Percentiles rank a stretch among this genome's conserved stretches.
phyloP scores from a whole-genome alignment of 805 yeast species.

The Hanseniaspora nectarophila region DNA sequence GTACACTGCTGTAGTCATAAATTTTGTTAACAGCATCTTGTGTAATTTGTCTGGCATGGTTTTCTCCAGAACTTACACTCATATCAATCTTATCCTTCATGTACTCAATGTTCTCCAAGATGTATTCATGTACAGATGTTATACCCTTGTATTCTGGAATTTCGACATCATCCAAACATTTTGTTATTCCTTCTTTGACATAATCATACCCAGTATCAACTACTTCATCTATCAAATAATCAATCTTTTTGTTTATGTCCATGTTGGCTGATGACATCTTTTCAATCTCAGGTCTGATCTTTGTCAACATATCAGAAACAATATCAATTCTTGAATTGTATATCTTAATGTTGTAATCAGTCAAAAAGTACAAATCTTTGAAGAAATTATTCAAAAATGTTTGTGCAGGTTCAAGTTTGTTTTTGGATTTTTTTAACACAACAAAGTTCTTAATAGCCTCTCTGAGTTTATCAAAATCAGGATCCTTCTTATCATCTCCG shows the following conservation, averaged over 20 bases:
- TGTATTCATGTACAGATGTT: constrained; percentile 54
- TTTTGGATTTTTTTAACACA: constrained; percentile 74
- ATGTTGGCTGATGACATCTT: constrained; percentile 40
- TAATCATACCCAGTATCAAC: constrained; percentile 47
- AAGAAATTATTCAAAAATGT: constrained; percentile 65
- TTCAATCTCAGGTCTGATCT: constrained; percentile 55
- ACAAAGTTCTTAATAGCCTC: constrained; percentile 75
- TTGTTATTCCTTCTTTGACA: constrained; percentile 43
- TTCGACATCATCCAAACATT: constrained; percentile 36
- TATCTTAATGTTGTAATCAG: constrained; percentile 50
- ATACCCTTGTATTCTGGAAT: constrained; percentile 48
- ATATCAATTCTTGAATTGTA: constrained; percentile 40
- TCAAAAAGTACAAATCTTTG: constrained; percentile 48
- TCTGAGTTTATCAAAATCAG: constrained; percentile 74
- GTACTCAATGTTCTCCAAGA: constrained; percentile 52
- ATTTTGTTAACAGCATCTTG: constrained; percentile 49
- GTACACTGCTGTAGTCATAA: constrained; percentile 46
- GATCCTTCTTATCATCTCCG: constrained; percentile 32
- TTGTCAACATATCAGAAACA: constrained; percentile 39
- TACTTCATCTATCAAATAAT: constrained; percentile 48
- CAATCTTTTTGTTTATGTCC: constrained; percentile 46
- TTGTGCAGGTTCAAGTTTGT: constrained; percentile 86
- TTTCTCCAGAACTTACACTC: constrained; percentile 55
- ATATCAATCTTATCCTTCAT: constrained; percentile 56
- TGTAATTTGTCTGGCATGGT: constrained; percentile 52